These are phyloP conservation scores for Scutellaria baicalensis DNA, from an alignment of 257 asterid species.

Conservation along the genomic window DNA sequence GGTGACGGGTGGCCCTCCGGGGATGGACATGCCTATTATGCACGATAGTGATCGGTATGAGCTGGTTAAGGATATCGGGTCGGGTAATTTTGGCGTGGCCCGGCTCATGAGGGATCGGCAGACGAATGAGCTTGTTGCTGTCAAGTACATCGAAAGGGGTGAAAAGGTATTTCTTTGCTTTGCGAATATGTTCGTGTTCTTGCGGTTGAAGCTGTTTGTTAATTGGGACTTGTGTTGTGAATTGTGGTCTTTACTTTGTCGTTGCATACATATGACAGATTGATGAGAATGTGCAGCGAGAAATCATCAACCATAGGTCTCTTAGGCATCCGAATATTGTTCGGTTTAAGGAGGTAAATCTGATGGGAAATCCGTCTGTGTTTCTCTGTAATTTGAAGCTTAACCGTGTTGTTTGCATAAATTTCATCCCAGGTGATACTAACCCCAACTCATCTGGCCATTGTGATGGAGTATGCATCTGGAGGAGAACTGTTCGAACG, in stretches of 20 bases:
- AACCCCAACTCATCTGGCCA: slow-evolving; percentile 95
- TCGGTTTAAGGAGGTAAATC: slow-evolving; percentile 73
- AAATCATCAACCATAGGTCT: slow-evolving; percentile 87
- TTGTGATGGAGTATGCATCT: slow-evolving; percentile 98
- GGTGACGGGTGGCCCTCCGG: slow-evolving; percentile 39
- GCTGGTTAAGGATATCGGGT: slow-evolving; percentile 85
- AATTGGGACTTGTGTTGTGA: not conserved
- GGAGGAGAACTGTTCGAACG: slow-evolving; percentile 97
- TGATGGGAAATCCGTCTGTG: not conserved
- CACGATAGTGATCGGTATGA: slow-evolving; percentile 90
- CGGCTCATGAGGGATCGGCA: slow-evolving; percentile 89
- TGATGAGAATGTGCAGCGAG: slow-evolving; percentile 91
- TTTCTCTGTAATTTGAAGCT: not conserved
- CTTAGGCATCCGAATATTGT: slow-evolving; percentile 92
- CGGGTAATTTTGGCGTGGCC: slow-evolving; percentile 98
- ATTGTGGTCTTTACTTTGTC: not conserved
- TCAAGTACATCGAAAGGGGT: slow-evolving; percentile 97
- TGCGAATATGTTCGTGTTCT: not conserved
- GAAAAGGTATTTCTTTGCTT: slow-evolving; percentile 52
- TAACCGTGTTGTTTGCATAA: not conserved
- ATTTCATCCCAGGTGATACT: slow-evolving; percentile 52
- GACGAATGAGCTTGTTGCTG: slow-evolving; percentile 88
- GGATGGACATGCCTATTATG: slow-evolving; percentile 95
- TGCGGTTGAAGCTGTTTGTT: not conserved
- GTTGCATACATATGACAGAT: slow-evolving; percentile 38